Conservation (phyloP, 345 rosid genomes). For the Rhodamnia argentea region DNA sequence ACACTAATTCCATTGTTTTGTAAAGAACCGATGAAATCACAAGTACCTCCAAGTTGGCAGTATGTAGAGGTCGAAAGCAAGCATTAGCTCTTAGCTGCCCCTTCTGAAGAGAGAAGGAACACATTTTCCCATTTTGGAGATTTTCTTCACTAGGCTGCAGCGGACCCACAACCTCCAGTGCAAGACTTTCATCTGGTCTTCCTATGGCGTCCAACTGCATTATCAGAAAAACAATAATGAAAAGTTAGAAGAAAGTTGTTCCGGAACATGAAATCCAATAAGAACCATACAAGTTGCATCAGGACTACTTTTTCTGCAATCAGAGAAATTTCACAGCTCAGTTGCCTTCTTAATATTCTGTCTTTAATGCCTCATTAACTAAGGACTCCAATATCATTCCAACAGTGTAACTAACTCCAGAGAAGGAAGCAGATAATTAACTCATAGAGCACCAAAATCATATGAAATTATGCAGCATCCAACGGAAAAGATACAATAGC, state of each 20-base stretch:
- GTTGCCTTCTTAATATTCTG: neutral
- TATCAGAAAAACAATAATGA: slow-evolving; percentile 3
- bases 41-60: slow-evolving; percentile 84
- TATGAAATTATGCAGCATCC: neutral
- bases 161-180: slow-evolving; percentile 64
- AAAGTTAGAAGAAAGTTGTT: neutral
- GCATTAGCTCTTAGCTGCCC: slow-evolving; percentile 83
- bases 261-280: neutral
- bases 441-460: neutral
- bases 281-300: neutral
- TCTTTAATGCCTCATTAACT: neutral
- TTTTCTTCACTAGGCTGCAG: slow-evolving; percentile 47
- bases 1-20: neutral
- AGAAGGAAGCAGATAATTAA: neutral
- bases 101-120: slow-evolving; percentile 80
- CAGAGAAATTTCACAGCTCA: neutral
- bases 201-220: slow-evolving; percentile 82
- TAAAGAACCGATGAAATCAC: neutral
- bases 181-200: slow-evolving; percentile 88
- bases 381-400: neutral
- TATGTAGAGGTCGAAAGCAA: slow-evolving; percentile 62
- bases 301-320: neutral
- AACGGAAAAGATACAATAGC: neutral
- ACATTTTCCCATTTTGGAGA: slow-evolving; percentile 53
- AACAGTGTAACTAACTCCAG: neutral